These are phyloP conservation scores for Penicillium sp. DNA, from an alignment of 2,329 filamentous ascomycete genomes.

Conservation along the genomic window DNA sequence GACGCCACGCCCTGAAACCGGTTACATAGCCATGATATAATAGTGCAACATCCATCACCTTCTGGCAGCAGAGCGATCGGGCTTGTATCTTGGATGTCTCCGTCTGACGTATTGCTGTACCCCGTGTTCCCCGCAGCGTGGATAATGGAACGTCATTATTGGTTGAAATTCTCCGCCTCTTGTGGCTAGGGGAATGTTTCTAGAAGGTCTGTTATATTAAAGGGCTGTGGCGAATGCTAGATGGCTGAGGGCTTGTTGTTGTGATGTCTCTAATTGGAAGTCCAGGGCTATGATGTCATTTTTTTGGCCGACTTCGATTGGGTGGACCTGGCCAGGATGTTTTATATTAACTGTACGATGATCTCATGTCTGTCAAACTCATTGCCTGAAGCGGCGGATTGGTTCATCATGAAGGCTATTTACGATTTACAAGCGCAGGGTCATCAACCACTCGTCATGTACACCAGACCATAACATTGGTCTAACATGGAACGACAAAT, in stretches of 20 bases:
- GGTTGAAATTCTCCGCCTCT: constrained; percentile 5
- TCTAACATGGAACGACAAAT: neutral
- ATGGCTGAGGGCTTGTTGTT: neutral
- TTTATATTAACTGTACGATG: constrained; percentile 7
- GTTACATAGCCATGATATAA: constrained; percentile 22
- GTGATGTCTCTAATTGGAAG: neutral
- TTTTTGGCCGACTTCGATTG: neutral
- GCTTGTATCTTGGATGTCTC: neutral
- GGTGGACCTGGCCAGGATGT: neutral
- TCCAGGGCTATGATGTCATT: constrained; percentile 18
- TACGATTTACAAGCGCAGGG: neutral
- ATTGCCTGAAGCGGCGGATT: neutral
- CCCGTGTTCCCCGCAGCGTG: neutral
- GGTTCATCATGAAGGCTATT: neutral
- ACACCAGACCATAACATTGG: neutral
- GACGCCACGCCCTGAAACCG: constrained; percentile 3
- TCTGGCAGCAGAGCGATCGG: neutral
- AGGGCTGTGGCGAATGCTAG: neutral
- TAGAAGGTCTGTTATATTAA: constrained; percentile 9
- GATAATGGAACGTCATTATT: neutral
- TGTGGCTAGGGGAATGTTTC: neutral
- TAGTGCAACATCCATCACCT: constrained; percentile 8
- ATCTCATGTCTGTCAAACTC: neutral
- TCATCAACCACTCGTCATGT: neutral
- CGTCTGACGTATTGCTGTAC: constrained; percentile 17